Percentiles rank a stretch among this genome's conserved stretches.
Evolutionary conservation across 2,329 filamentous ascomycete genomes (phyloP).

Genomic region (Chaetomiaceae sp.): DNA sequence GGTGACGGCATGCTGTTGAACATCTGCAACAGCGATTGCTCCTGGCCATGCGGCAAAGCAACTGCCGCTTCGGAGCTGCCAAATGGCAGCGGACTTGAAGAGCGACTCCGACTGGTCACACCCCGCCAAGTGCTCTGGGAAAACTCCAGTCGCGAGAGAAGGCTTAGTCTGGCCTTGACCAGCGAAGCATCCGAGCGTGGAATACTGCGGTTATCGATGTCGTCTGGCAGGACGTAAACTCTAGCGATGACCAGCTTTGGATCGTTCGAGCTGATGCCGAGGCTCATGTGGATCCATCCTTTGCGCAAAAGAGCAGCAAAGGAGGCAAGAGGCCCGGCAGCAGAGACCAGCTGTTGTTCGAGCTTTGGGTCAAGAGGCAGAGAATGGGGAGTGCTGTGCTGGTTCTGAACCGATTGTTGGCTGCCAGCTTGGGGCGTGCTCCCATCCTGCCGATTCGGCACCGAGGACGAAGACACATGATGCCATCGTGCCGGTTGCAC

Average conservation of each 20-base stretch:
- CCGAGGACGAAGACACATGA: not conserved
- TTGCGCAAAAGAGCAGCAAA: slow-evolving; percentile 29
- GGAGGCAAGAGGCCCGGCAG: slow-evolving; percentile 4
- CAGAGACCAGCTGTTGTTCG: slow-evolving; percentile 14
- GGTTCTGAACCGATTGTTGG: not conserved
- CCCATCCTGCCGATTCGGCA: not conserved
- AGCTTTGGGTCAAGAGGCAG: slow-evolving; percentile 8
- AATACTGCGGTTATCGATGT: slow-evolving; percentile 50
- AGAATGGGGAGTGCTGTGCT: not conserved
- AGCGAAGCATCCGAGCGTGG: slow-evolving; percentile 42
- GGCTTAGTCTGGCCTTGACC: slow-evolving; percentile 36
- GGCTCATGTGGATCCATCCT: slow-evolving; percentile 41
- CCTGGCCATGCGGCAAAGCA: slow-evolving; percentile 27
- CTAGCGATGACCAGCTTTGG: slow-evolving; percentile 35
- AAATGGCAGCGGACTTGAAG: slow-evolving; percentile 23
- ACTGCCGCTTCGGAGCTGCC: slow-evolving; percentile 33
- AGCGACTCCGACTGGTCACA: slow-evolving; percentile 9
- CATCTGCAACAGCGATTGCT: slow-evolving; percentile 56
- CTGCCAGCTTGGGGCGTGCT: too few species aligned
- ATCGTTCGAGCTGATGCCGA: slow-evolving; percentile 24
- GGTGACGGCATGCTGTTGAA: slow-evolving; percentile 72
- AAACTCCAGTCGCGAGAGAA: slow-evolving; percentile 52
- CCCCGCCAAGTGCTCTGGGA: slow-evolving; percentile 52
- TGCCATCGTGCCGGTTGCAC: not conserved
- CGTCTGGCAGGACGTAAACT: slow-evolving; percentile 60